Evolutionary conservation across 2,329 filamentous ascomycete genomes (phyloP).

Genomic region (Colletotrichum sp.): DNA sequence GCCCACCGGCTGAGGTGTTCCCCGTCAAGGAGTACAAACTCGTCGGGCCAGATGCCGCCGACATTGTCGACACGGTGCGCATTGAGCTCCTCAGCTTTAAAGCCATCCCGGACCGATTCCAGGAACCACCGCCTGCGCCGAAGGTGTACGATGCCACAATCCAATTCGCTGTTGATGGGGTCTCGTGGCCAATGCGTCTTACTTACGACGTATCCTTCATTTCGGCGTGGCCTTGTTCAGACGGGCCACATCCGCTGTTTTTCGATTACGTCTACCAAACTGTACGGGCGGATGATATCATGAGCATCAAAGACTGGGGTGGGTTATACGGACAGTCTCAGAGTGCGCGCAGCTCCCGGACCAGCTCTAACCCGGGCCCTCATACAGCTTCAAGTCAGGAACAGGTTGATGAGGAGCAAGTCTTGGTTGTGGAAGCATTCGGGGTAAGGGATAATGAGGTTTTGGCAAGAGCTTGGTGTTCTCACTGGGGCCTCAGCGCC

Average conservation of each 20-base stretch:
- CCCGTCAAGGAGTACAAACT: constrained; percentile 72
- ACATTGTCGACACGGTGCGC: constrained; percentile 67
- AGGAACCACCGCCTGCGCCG: constrained; percentile 34
- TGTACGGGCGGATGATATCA: constrained; percentile 67
- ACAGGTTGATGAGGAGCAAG: constrained; percentile 63
- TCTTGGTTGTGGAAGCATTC: constrained; percentile 74
- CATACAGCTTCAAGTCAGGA: constrained; percentile 28
- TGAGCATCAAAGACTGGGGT: constrained; percentile 71
- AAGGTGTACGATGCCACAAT: constrained; percentile 63
- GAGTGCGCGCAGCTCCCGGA: constrained; percentile 31
- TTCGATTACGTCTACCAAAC: constrained; percentile 69
- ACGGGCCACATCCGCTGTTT: constrained; percentile 71
- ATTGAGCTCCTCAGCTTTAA: constrained; percentile 71
- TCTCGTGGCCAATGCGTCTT: constrained; percentile 67
- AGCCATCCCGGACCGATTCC: constrained; percentile 34
- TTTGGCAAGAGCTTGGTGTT: constrained; percentile 77
- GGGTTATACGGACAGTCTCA: constrained; percentile 37
- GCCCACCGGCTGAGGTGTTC: constrained; percentile 64
- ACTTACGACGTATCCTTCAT: constrained; percentile 70
- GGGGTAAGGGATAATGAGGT: constrained; percentile 79
- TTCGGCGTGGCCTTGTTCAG: constrained; percentile 66
- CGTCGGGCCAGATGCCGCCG: constrained; percentile 58
- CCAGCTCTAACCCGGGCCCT: constrained; percentile 35
- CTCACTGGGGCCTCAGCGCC: constrained; percentile 75
- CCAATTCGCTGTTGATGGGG: constrained; percentile 67